A percentile compares a stretch with the other conserved stretches of the same genome.
Evolutionary conservation across 345 rosid genomes (phyloP).

Genomic region (Arabidopsis thaliana): DNA sequence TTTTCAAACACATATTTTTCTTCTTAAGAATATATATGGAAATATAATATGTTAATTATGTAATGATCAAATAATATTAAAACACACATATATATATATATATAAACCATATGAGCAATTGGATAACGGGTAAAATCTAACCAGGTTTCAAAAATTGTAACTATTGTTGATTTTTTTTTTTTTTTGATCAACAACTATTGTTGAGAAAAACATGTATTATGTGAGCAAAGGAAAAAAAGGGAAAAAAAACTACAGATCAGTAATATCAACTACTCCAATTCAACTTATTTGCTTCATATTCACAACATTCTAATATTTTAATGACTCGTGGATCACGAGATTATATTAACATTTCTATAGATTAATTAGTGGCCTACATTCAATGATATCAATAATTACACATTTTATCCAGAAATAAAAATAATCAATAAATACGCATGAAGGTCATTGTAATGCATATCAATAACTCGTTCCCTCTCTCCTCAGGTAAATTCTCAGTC

Average conservation of each 20-base stretch:
- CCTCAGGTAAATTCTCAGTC: not conserved
- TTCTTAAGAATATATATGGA: too few species aligned
- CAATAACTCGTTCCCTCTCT: not conserved
- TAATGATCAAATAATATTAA: too few species aligned
- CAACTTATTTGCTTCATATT: not conserved
- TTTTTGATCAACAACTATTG: too few species aligned
- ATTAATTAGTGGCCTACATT: not conserved
- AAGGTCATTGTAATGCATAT: not conserved
- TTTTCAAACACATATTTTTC: too few species aligned
- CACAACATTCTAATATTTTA: not conserved
- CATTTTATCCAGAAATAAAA: not conserved
- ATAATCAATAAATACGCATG: not conserved
- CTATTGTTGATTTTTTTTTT: too few species aligned
- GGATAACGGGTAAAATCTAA: too few species aligned
- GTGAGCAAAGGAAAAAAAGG: too few species aligned
- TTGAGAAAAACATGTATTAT: too few species aligned
- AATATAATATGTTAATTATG: too few species aligned
- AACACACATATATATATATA: too few species aligned
- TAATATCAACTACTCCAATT: conserved; percentile 12
- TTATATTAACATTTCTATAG: not conserved
- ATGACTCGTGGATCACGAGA: conserved; percentile 14
- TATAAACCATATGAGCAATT: too few species aligned
- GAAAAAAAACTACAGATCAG: not conserved
- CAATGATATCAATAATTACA: conserved; percentile 1
- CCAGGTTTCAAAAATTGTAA: too few species aligned